Percentiles rank a stretch among this genome's conserved stretches.
Evolutionary conservation across 2,329 filamentous ascomycete species (phyloP).

Genomic region (Graphium sp.): DNA sequence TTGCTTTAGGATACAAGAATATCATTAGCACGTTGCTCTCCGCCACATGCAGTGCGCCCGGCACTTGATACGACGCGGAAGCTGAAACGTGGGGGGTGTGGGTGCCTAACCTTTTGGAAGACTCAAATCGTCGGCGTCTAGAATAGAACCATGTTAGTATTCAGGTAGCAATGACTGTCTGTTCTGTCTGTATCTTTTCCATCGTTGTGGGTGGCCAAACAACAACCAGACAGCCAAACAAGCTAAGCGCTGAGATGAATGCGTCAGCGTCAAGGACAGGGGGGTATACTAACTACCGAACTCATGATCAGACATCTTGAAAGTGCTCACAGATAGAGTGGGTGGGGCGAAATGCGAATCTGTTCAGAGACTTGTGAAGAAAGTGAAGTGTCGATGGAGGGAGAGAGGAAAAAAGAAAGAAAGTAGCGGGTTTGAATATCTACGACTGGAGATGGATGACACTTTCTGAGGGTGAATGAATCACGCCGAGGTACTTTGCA

Average conservation of each 20-base stretch:
- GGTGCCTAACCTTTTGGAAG: conserved; percentile 40
- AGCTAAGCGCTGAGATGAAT: no score
- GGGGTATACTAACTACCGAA: conserved; percentile 41
- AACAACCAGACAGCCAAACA: conserved; percentile 4
- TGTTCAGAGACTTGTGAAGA: no score
- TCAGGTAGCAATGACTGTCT: neutral
- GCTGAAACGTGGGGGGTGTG: neutral
- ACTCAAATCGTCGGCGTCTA: conserved; percentile 46
- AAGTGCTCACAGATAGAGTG: neutral
- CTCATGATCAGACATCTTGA: conserved; percentile 47
- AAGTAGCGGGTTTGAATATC: no score
- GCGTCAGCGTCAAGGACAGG: no score
- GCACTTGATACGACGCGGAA: neutral
- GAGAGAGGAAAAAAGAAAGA: neutral
- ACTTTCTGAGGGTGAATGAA: no score
- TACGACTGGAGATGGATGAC: no score
- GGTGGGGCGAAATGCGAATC: no score
- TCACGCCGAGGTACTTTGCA: neutral
- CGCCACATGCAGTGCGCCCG: no score
- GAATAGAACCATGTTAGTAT: conserved; percentile 14
- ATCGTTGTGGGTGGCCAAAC: conserved; percentile 3
- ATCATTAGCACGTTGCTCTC: no score
- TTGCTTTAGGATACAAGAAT: no score
- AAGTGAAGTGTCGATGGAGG: neutral
- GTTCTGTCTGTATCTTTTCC: neutral